A percentile compares a stretch with the other conserved stretches of the same genome.
Conservation (phyloP, 768 basidiomycete species). For the Tylopilus cervinicoccineus region DNA sequence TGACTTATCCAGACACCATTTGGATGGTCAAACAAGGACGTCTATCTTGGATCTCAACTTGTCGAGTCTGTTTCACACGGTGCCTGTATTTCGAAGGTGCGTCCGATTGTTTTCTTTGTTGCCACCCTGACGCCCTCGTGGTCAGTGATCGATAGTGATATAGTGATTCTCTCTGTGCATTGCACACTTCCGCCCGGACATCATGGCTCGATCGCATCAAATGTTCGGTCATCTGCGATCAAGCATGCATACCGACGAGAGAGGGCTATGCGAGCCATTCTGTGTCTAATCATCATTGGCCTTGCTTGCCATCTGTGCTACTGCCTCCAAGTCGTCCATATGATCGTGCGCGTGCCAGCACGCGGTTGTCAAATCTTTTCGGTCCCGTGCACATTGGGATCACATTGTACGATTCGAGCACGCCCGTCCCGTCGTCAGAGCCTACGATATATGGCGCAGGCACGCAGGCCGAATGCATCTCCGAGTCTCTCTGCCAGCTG, state of each 20-base stretch:
- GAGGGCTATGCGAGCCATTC: background rate
- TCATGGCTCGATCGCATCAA: background rate
- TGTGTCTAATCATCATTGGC: background rate
- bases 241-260: background rate
- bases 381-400: background rate
- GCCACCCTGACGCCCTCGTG: constrained; percentile 1
- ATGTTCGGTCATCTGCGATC: background rate
- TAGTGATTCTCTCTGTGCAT: background rate
- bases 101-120: background rate
- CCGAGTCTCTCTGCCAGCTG: constrained; percentile 2
- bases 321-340: background rate
- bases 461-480: background rate
- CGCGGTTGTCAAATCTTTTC: background rate
- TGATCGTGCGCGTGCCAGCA: background rate
- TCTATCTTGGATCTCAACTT: constrained; percentile 3
- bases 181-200: background rate
- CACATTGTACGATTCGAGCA: background rate
- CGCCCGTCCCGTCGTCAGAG: background rate
- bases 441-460: background rate
- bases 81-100: background rate
- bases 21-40: background rate
- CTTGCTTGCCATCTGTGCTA: background rate
- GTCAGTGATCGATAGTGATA: no score
- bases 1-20: no score
- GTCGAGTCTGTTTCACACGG: constrained; percentile 4